A percentile compares a stretch with the other conserved stretches of the same genome.
Evolutionary conservation across 2,329 filamentous ascomycete species (phyloP).

Genomic region (Trichophyton rubrum): DNA sequence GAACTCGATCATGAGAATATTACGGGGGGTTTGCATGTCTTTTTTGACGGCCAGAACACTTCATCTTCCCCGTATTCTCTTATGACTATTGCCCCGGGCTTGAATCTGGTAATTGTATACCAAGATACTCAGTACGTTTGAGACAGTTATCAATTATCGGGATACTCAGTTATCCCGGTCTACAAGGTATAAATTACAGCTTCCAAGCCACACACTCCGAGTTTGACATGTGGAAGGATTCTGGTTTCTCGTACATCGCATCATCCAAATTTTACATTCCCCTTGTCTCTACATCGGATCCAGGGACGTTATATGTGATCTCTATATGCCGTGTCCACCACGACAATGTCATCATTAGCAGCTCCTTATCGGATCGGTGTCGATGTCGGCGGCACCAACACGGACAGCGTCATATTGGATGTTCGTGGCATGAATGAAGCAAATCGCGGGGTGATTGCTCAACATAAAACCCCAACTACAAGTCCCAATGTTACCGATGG

Average conservation of each 20-base stretch:
- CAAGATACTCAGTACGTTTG: not conserved
- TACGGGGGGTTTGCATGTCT: not conserved
- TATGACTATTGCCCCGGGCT: too few species aligned
- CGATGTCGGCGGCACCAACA: slow-evolving; percentile 32
- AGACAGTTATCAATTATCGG: not conserved
- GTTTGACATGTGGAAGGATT: not conserved
- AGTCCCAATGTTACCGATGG: slow-evolving; percentile 32
- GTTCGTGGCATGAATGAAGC: slow-evolving; percentile 16
- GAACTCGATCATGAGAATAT: not conserved
- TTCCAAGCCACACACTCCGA: not conserved
- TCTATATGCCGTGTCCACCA: not conserved
- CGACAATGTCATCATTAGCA: not conserved
- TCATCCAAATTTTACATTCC: not conserved
- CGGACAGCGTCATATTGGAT: slow-evolving; percentile 24
- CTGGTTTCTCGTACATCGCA: not conserved
- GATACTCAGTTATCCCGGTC: not conserved
- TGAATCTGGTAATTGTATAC: not conserved
- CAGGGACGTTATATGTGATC: not conserved
- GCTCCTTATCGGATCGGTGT: slow-evolving; percentile 20
- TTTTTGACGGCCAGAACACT: not conserved
- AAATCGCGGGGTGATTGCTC: slow-evolving; percentile 21
- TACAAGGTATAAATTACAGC: not conserved
- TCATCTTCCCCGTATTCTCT: not conserved
- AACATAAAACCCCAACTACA: slow-evolving; percentile 29
- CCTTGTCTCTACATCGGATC: not conserved